A percentile compares a stretch with the other conserved stretches of the same genome.
Conservation (phyloP, 176 grass and related monocot genomes). For the Rhynchospora breviuscula region DNA sequence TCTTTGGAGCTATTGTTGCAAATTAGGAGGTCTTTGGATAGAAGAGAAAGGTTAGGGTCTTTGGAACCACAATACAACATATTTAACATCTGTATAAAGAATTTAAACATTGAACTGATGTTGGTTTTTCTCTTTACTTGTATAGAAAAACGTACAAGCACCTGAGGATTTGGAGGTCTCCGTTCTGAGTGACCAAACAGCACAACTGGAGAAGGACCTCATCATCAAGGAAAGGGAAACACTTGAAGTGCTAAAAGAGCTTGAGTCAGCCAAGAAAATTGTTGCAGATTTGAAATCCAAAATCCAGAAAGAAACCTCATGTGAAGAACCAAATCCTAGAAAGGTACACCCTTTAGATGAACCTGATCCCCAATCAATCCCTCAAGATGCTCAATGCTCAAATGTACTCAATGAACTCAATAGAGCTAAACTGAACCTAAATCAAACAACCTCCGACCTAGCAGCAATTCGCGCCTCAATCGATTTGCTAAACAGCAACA, state of each 20-base stretch:
- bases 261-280: slow-evolving; percentile 72
- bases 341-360: slow-evolving; percentile 6
- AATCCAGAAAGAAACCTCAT: slow-evolving; percentile 48
- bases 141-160: slow-evolving; percentile 31
- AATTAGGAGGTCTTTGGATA: too few relatives aligned
- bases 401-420: slow-evolving; percentile 43
- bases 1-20: not conserved
- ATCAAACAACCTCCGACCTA: slow-evolving; percentile 45
- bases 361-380: not conserved
- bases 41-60: too few relatives aligned
- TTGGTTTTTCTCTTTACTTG: not conserved
- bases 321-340: slow-evolving; percentile 31
- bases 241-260: slow-evolving; percentile 67
- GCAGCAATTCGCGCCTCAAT: slow-evolving; percentile 44
- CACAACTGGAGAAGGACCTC: slow-evolving; percentile 60
- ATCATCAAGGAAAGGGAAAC: slow-evolving; percentile 79
- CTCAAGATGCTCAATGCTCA: slow-evolving; percentile 12
- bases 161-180: slow-evolving; percentile 26
- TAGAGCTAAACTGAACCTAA: slow-evolving; percentile 44
- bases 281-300: slow-evolving; percentile 60
- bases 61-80: too few relatives aligned
- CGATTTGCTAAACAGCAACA: slow-evolving; percentile 39
- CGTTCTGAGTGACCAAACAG: slow-evolving; percentile 44
- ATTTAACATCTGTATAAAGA: not conserved
- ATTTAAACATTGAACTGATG: not conserved